Evolutionary conservation across 768 basidiomycete species (phyloP).

Genomic region (Lyophyllum atratum): DNA sequence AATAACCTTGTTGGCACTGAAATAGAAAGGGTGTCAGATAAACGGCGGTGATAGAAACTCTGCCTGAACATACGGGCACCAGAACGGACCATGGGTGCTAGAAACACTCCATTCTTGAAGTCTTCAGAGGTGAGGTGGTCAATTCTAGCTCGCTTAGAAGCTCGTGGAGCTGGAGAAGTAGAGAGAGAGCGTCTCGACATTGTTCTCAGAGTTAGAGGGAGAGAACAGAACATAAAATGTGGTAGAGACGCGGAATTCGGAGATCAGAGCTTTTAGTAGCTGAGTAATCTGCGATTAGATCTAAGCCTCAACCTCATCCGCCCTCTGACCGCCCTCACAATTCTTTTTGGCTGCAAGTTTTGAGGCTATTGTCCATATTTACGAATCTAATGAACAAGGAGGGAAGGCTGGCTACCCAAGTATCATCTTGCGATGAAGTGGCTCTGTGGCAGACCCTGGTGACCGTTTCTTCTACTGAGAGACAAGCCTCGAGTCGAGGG

Average conservation of each 20-base stretch:
- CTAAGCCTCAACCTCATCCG: no score
- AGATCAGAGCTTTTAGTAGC: neutral
- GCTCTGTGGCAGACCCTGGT: no score
- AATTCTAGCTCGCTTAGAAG: conserved; percentile 54
- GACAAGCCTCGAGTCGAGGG: no score
- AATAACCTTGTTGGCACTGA: conserved; percentile 84
- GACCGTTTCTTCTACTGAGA: no score
- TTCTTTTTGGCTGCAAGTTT: no score
- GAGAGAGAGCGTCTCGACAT: conserved; percentile 61
- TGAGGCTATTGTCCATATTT: no score
- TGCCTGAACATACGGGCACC: conserved; percentile 66
- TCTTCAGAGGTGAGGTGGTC: conserved; percentile 68
- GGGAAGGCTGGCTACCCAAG: no score
- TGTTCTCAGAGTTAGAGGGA: conserved; percentile 3
- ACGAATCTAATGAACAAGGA: no score
- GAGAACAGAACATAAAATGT: conserved; percentile 15
- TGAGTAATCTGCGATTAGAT: no score
- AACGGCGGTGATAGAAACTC: neutral
- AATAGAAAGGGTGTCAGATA: conserved; percentile 18
- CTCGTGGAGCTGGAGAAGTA: conserved; percentile 47
- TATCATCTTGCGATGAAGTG: no score
- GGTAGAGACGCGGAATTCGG: neutral
- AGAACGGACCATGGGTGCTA: conserved; percentile 99
- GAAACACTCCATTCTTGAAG: conserved; percentile 87
- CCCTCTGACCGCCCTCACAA: no score